These are phyloP conservation scores for Pholiota conissans DNA, from an alignment of 768 basidiomycete species.

Conservation along the genomic window DNA sequence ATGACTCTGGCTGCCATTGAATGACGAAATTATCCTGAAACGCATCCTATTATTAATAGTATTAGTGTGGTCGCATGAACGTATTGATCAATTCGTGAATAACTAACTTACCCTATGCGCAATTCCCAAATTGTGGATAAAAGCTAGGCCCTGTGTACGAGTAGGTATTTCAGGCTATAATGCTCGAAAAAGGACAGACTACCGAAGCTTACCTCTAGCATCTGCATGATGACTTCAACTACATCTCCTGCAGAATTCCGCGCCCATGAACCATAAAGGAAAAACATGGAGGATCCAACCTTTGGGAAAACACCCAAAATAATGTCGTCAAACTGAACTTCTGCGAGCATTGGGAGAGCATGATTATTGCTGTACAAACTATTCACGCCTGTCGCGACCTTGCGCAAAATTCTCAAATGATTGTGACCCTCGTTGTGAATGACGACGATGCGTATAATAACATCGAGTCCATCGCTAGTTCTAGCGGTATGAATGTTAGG, in stretches of 20 bases:
- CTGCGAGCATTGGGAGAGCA: conserved; percentile 24
- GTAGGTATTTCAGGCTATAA: no score
- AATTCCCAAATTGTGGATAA: conserved; percentile 21
- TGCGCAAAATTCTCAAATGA: conserved; percentile 23
- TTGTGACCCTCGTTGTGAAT: conserved; percentile 18
- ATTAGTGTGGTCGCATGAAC: background rate
- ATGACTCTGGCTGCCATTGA: conserved; percentile 30
- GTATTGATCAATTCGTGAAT: no score
- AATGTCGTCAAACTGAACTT: conserved; percentile 26
- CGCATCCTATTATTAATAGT: conserved; percentile 20
- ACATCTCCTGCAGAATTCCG: conserved; percentile 30
- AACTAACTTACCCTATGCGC: conserved; percentile 30
- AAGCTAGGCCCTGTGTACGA: conserved; percentile 17
- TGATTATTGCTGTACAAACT: conserved; percentile 23
- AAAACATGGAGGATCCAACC: conserved; percentile 14
- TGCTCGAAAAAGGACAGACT: no score
- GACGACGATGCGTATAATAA: conserved; percentile 16
- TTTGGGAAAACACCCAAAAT: conserved; percentile 27
- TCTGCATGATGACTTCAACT: conserved; percentile 29
- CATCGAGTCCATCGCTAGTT: conserved; percentile 18
- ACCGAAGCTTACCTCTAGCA: conserved; percentile 24
- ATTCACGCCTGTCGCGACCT: conserved; percentile 15
- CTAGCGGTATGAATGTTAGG: conserved; percentile 1
- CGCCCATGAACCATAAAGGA: conserved; percentile 21
- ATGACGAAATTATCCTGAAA: conserved; percentile 30